Base-by-base conservation (phyloP, 2,329 filamentous ascomycete genomes). In the Fusarium sp. region DNA sequence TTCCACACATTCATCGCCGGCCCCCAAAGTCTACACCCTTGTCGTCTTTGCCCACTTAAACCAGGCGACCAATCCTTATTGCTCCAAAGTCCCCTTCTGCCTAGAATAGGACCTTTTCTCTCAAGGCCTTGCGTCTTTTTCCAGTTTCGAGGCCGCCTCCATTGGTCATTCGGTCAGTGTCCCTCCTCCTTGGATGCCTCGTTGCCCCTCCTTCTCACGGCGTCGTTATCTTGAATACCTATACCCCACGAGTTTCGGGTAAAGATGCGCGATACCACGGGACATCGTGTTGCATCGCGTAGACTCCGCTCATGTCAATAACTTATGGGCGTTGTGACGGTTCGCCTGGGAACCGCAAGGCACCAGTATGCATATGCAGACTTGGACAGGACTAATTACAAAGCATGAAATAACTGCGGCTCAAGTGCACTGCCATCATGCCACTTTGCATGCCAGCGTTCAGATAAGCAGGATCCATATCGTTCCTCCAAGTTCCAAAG, bases 31-130 rank as follows among this genome's bases (percentile, higher is more conserved):
- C 55, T 41, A 68, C 49, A 64, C 46, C 62, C 67, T 60, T 56
- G 67, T 51, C 62, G 32, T 52, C 24, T 47, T 51, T 56, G 66
- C 25, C 63, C 62, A 58, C 52, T 54, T 60, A 56, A 64, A 62
- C 63, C 53, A 70, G 58, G 67, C 57, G 52, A 58, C 67, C 67
- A 70, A 67, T 70, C 57, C 48, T 56, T 24, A 49, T 58, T 27
- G 53, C 22, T 30, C 53, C 67, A 70, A 63, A 69, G 66, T 67
- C 48, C 67, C 46, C 46, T 71, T 60, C 67, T 70, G 63, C 67
- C 67, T 71, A 49, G 54, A 71, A 71, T 68, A 71, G 67, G 67
- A 68, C 67, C 56, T 71, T 57, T 62, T 30, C 16, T 40, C 49
- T 38, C 44, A 47, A 30, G 27, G n/a, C 40, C 44, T 62, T 57